phyloP scores from a whole-genome alignment of 129 eudicot species.

The Chrysanthemum seticuspe region DNA sequence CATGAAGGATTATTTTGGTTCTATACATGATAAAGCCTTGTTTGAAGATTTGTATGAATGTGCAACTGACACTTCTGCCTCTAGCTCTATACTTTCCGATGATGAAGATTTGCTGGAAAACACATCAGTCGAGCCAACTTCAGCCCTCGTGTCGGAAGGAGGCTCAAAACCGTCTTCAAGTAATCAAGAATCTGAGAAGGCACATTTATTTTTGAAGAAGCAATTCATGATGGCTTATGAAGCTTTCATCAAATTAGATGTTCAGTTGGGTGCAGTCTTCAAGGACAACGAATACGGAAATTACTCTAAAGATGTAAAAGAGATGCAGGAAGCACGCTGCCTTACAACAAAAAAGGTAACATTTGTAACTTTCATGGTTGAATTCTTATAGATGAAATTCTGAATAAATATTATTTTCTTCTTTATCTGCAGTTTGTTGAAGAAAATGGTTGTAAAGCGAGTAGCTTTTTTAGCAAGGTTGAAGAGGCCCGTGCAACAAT shows the following conservation, averaged over 20 bases:
- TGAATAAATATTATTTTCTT: not conserved
- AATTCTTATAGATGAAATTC: conserved; percentile 5
- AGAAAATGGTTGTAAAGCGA: conserved; percentile 30
- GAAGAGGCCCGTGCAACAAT: conserved; percentile 66
- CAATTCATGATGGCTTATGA: conserved; percentile 41
- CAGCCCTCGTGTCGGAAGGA: conserved; percentile 23
- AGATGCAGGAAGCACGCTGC: conserved; percentile 36
- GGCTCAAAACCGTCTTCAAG: conserved; percentile 13
- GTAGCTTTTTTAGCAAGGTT: conserved; percentile 48
- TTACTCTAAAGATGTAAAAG: conserved; percentile 20
- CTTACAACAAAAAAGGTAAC: conserved; percentile 31
- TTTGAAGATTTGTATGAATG: conserved; percentile 42
- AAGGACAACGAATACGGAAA: conserved; percentile 24
- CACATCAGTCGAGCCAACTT: conserved; percentile 21
- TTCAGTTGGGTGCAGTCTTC: conserved; percentile 39
- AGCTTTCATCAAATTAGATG: conserved; percentile 45
- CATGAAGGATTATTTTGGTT: conserved; percentile 32
- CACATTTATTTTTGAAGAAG: conserved; percentile 34
- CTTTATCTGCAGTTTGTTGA: conserved; percentile 38
- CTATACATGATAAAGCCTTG: conserved; percentile 19
- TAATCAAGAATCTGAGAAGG: conserved; percentile 31
- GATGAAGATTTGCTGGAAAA: conserved; percentile 29
- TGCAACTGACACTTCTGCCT: conserved; percentile 39
- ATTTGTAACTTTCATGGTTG: conserved; percentile 2
- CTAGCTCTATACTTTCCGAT: conserved; percentile 45